Conservation (phyloP, 192 early-diverging fungal genomes). For the Mortierella hygrophila region DNA sequence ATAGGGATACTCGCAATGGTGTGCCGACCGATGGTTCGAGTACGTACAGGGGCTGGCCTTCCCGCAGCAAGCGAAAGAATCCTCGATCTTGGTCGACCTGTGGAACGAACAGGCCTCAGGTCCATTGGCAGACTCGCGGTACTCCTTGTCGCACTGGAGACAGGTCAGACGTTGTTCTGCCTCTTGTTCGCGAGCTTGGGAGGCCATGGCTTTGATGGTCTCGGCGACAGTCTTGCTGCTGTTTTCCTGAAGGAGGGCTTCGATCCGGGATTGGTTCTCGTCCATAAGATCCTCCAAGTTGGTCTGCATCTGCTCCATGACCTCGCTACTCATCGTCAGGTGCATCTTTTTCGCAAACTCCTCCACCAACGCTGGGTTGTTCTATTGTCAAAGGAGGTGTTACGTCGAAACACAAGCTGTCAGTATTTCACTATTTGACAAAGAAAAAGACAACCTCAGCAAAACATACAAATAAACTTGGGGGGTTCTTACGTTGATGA, state of each 20-base stretch:
- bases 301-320: constrained; percentile 56
- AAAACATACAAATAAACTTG: not conserved
- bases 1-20: constrained; percentile 59
- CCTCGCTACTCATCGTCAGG: constrained; percentile 42
- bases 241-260: constrained; percentile 43
- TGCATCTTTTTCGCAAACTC: constrained; percentile 58
- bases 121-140: constrained; percentile 49
- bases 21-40: constrained; percentile 33
- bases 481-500: constrained; percentile 40
- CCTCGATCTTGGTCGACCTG: constrained; percentile 20
- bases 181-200: constrained; percentile 39
- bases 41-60: constrained; percentile 34
- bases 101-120: constrained; percentile 55
- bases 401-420: not conserved
- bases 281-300: constrained; percentile 54
- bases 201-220: constrained; percentile 51
- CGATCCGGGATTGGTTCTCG: constrained; percentile 44
- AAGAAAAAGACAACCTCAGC: not conserved
- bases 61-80: constrained; percentile 52
- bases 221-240: constrained; percentile 45
- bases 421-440: not conserved
- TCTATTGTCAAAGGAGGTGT: not conserved
- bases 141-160: constrained; percentile 55
- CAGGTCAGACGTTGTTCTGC: constrained; percentile 52
- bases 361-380: constrained; percentile 50